phyloP scores from a whole-genome alignment of 2,329 filamentous ascomycete species.

The Volutella citrinella region DNA sequence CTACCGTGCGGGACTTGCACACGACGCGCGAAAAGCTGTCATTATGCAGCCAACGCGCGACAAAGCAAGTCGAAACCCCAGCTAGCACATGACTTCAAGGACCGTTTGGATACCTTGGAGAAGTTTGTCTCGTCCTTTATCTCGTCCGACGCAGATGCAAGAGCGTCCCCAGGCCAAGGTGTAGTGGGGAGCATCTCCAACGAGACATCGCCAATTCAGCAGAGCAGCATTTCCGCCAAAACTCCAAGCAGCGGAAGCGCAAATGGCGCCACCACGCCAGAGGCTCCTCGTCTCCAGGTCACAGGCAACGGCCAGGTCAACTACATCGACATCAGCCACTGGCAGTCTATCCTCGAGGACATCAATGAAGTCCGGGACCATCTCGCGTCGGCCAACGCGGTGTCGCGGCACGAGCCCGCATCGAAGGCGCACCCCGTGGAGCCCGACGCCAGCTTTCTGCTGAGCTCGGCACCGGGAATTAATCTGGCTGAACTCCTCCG shows the following conservation, averaged over 20 bases:
- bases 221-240: too few species aligned
- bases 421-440: accelerated
- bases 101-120: slow-evolving; percentile 29
- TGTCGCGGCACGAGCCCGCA: not conserved
- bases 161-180: too few species aligned
- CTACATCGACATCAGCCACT: slow-evolving; percentile 32
- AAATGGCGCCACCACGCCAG: too few species aligned
- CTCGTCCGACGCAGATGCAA: too few species aligned
- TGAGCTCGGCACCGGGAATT: not conserved
- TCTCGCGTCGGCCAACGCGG: slow-evolving; percentile 8
- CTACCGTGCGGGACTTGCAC: slow-evolving; percentile 31
- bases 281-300: too few species aligned
- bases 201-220: too few species aligned
- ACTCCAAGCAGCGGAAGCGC: not conserved
- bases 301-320: slow-evolving; percentile 2
- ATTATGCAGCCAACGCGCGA: slow-evolving; percentile 29
- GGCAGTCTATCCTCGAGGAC: slow-evolving; percentile 33
- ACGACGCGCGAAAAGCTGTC: slow-evolving; percentile 23
- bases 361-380: slow-evolving; percentile 33
- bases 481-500: slow-evolving; percentile 15
- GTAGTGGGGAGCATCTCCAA: too few species aligned
- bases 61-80: slow-evolving; percentile 10
- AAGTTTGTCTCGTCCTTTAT: slow-evolving; percentile 19
- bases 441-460: not conserved
- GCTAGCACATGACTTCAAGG: too few species aligned